phyloP scores from a whole-genome alignment of 2,329 filamentous ascomycete genomes.

The Byssochlamys sp. region DNA sequence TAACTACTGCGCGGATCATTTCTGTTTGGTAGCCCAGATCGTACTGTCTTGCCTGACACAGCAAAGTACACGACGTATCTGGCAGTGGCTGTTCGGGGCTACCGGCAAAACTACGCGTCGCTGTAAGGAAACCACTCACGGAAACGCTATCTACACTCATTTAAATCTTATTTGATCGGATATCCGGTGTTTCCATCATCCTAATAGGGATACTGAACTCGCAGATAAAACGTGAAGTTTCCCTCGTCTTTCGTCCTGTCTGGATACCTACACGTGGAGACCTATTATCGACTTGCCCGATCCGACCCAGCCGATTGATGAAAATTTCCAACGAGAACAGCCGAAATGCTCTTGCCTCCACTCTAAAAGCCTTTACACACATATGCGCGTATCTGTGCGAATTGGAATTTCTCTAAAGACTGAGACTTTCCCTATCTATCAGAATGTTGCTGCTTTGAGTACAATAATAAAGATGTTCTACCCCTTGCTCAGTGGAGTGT shows the following conservation, averaged over 20 bases:
- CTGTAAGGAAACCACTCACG: not conserved
- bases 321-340: not conserved
- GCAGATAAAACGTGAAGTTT: not conserved
- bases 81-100: not conserved
- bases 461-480: not conserved
- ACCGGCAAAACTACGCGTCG: not conserved
- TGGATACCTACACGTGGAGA: not conserved
- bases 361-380: not conserved
- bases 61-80: not conserved
- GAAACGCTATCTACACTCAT: not conserved
- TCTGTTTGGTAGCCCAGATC: not conserved
- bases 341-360: not conserved
- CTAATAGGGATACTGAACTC: not conserved
- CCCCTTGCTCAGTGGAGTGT: not conserved
- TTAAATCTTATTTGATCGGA: not conserved
- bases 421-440: not conserved
- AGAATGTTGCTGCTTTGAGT: not conserved
- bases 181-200: not conserved
- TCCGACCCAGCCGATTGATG: not conserved
- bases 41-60: not conserved
- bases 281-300: not conserved
- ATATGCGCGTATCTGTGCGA: not conserved
- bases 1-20: not conserved
- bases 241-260: not conserved
- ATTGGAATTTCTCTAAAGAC: not conserved